Base-by-base conservation (phyloP, 2,329 filamentous ascomycete genomes). In the Hymenoscyphus repandus region DNA sequence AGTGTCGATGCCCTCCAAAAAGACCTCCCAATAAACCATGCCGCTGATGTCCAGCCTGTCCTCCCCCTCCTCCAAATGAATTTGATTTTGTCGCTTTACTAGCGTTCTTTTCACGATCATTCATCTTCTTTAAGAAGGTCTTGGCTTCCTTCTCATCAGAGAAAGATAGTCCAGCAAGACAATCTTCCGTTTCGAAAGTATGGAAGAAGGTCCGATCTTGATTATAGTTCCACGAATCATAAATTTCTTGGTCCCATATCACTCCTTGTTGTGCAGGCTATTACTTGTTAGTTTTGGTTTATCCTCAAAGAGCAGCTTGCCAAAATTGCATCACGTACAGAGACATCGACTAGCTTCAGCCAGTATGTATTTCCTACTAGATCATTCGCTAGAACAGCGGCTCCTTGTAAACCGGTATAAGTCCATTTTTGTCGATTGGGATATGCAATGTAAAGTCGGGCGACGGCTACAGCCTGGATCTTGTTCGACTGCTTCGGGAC, bases 121-220 rank as follows among this genome's bases (percentile, higher is more conserved):
- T 86, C 80, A 99, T 88, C 76, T 96, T 97, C 78, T 96, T 96
- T 70, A 91, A 85, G 73, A 99, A 97, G 52, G 89, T 88, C 72
- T 89, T 95, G 32, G 93, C 93, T 73, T 99, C 93, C 71, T 96
- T 97, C 74, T 97, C 93, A 69, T 97, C 93, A 54, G 86, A 84
- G 64, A 99, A 99, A 20, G 90, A 96, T 53, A 99, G 73, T 0
- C 85, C 93, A 5, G 90, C 93, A 54, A 95, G 74, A 64, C 90
- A 97, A 57, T 95, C 84, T 70, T 97, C 91, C 50, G 96, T 79
- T 72, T 99, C 93, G 67, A 99, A 99, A 5, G 89, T 90, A 71
- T 97, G 91, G 72, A 99, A 99, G 72, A 96, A 99, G 53, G 89
- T 92, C 55, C 93, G 85, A 68, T 99, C 93, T 66, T 96, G 92